Percentiles rank a stretch among this genome's conserved stretches.
Evolutionary conservation across 2,329 filamentous ascomycete genomes (phyloP).

Genomic region (Aureobasidium vineae): DNA sequence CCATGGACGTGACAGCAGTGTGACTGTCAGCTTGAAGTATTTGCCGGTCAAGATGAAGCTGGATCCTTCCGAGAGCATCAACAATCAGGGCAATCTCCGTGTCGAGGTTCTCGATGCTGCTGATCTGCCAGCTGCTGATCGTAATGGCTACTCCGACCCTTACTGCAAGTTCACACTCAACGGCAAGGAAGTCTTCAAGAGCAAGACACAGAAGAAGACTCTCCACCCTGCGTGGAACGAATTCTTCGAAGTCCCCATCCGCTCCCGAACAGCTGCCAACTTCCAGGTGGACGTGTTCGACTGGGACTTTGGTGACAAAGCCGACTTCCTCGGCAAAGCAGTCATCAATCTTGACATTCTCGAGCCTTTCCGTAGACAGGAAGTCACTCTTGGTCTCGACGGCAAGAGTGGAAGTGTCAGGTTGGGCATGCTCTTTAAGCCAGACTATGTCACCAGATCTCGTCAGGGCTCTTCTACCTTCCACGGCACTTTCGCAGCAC

Average conservation of each 20-base stretch:
- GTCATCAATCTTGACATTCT: constrained; percentile 73
- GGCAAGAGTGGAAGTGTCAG: constrained; percentile 85
- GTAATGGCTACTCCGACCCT: constrained; percentile 95
- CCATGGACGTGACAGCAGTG: constrained; percentile 70
- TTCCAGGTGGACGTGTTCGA: constrained; percentile 85
- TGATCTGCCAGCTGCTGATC: constrained; percentile 88
- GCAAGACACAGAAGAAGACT: constrained; percentile 95
- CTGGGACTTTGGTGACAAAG: constrained; percentile 95
- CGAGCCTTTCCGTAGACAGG: constrained; percentile 79
- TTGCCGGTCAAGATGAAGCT: constrained; percentile 92
- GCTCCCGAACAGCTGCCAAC: constrained; percentile 79
- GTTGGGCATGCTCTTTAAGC: constrained; percentile 85
- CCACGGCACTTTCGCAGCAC: constrained; percentile 80
- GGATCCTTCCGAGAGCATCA: constrained; percentile 94
- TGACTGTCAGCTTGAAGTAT: constrained; percentile 92
- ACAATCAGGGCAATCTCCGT: constrained; percentile 94
- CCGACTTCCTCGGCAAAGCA: constrained; percentile 80
- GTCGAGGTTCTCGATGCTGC: constrained; percentile 88
- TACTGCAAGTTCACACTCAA: constrained; percentile 95
- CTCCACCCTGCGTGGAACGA: constrained; percentile 95
- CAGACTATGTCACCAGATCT: constrained; percentile 82
- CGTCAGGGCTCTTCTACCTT: constrained; percentile 92
- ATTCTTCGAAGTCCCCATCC: constrained; percentile 79
- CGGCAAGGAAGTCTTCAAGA: constrained; percentile 88
- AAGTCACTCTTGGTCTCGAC: constrained; percentile 72